Evolutionary conservation across 495 filamentous ascomycete genomes (phyloP).

Genomic region (Podospora anserina): DNA sequence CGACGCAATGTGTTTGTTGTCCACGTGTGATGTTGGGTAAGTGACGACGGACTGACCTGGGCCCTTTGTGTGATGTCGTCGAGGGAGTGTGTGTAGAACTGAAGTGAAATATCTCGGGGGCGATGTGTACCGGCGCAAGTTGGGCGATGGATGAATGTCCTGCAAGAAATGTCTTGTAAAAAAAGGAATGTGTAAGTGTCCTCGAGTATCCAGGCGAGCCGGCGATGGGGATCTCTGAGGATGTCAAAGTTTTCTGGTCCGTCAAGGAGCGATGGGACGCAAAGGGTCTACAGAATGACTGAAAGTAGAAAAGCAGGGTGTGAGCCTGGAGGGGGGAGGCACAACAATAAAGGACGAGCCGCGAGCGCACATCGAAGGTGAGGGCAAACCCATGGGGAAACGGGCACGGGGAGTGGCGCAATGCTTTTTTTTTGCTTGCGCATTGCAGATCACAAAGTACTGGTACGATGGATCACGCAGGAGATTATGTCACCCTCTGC

Average conservation of each 20-base stretch:
- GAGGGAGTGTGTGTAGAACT: not conserved
- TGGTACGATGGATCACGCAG: not conserved
- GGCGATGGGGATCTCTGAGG: slow-evolving; percentile 26
- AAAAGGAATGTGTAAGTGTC: slow-evolving; percentile 27
- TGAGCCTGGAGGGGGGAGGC: slow-evolving; percentile 11
- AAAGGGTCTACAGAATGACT: slow-evolving; percentile 18
- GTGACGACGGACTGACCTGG: not conserved
- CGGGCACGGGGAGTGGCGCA: not conserved
- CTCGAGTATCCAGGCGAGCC: slow-evolving; percentile 23
- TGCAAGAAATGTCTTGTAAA: not conserved
- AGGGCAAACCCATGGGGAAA: slow-evolving; percentile 2
- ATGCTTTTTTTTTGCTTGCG: not conserved
- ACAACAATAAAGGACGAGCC: slow-evolving; percentile 17
- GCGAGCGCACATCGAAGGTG: slow-evolving; percentile 1
- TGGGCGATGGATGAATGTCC: not conserved
- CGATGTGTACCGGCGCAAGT: slow-evolving; percentile 1
- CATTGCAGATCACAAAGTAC: not conserved
- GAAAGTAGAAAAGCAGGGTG: slow-evolving; percentile 18
- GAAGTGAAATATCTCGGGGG: not conserved
- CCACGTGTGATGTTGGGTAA: not conserved
- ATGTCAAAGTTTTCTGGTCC: slow-evolving; percentile 20
- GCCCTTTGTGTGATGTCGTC: not conserved
- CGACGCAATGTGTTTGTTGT: not conserved
- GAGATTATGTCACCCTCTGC: not conserved
- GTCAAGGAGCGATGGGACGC: slow-evolving; percentile 27